phyloP scores from a whole-genome alignment of 805 yeast species.

The Candida silvicultrix region DNA sequence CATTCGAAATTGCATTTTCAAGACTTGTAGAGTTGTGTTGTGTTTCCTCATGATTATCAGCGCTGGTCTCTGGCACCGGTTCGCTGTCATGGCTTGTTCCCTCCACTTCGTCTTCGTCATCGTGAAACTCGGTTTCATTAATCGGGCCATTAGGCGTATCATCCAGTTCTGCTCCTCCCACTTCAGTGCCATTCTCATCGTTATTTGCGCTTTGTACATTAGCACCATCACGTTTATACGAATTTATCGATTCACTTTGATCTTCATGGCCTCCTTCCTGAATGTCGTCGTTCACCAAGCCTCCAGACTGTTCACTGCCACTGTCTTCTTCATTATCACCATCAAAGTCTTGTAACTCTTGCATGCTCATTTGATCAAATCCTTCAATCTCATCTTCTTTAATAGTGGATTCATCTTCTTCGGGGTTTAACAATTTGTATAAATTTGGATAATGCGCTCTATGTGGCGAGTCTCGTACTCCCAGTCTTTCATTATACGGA shows the following conservation, averaged over 20 bases:
- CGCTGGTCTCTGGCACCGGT: too few species aligned
- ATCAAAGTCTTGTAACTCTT: background rate
- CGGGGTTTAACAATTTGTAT: conserved; percentile 21
- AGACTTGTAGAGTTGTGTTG: background rate
- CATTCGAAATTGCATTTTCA: background rate
- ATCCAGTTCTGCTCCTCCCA: too few species aligned
- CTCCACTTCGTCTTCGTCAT: background rate
- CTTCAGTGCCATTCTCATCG: too few species aligned
- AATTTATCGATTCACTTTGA: too few species aligned
- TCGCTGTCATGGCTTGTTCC: too few species aligned
- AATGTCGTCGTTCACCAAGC: background rate
- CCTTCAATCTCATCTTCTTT: conserved; percentile 13
- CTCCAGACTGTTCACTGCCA: conserved; percentile 2
- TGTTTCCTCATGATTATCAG: background rate
- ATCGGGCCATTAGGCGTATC: background rate
- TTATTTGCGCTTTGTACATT: too few species aligned
- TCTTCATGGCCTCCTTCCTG: background rate
- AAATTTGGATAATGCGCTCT: conserved; percentile 37
- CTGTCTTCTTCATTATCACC: conserved; percentile 2
- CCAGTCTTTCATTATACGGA: conserved; percentile 30
- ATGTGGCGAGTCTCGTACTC: conserved; percentile 30
- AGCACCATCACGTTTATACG: too few species aligned
- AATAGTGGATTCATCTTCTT: background rate
- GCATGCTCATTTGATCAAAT: background rate
- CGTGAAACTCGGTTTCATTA: background rate